Base-by-base conservation (phyloP, 257 asterid genomes). In the Solanum raphanifolium region DNA sequence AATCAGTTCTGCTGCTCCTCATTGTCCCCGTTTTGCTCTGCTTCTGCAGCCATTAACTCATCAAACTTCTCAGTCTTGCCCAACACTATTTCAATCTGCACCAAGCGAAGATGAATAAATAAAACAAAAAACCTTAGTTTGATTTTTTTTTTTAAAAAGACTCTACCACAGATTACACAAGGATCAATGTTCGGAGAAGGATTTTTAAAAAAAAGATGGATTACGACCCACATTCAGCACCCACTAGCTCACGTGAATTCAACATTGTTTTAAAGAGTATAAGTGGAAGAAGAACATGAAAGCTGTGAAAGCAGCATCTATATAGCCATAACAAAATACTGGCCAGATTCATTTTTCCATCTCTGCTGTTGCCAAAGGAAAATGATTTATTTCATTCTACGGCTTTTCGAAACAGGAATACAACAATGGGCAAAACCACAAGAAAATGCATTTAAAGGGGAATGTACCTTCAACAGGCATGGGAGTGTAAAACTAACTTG, bases 31-130 rank as follows among this genome's bases (percentile, higher is more conserved):
- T 31, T 83, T 82, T 89, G 90, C 74, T 89, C 95, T 31, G 93
- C 94, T 88, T 94, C 95, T 46, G 91, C 93, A 23, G 95, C 95
- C 94, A 94, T 91, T 85, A 94, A 83, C 76, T 92, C 96, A 46
- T 93, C 95, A 48, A 92, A 92, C 52, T 90, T 83, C 35, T 88
- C 92, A 0, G 96, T 91, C 86, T 93, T 93, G 27, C 93, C 96
- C 81, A 93, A 83, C 83, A 89, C 66, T 66, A 94, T 86, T 88
- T 94, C 98, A 88, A 93, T 93, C 96, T 94, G 81, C 90, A 89
- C 55, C 65, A 84, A 32, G 13, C 58, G 34, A 72, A 84, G 29
- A 32, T 48, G 43, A 34, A 76, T 29, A 31, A 74, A 73, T 48
- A 25, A 27, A 75, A 71, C 31, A 23, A 15, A 78, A 62, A 71